phyloP scores from a whole-genome alignment of 2,329 filamentous ascomycete genomes.

The Exophiala viscosa region DNA sequence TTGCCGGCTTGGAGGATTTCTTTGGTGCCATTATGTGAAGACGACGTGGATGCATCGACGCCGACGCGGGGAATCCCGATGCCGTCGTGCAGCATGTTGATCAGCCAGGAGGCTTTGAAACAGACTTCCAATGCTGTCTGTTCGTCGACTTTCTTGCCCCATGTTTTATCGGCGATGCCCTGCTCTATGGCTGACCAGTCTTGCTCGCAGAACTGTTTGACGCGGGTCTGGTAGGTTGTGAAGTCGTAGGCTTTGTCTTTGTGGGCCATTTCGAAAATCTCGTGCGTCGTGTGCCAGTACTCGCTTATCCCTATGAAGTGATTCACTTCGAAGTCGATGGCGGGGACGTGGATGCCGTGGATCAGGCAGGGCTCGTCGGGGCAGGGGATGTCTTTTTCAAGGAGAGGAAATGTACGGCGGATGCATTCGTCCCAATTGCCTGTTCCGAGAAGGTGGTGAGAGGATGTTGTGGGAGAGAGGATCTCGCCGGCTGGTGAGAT shows the following conservation, averaged over 20 bases:
- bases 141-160: slow-evolving; percentile 68
- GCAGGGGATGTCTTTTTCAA: slow-evolving; percentile 86
- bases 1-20: slow-evolving; percentile 65
- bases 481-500: slow-evolving; percentile 68
- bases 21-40: slow-evolving; percentile 67
- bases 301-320: slow-evolving; percentile 97
- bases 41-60: slow-evolving; percentile 59
- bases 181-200: slow-evolving; percentile 74
- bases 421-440: slow-evolving; percentile 85
- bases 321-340: slow-evolving; percentile 95
- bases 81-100: slow-evolving; percentile 92
- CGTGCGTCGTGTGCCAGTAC: slow-evolving; percentile 98
- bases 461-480: slow-evolving; percentile 37
- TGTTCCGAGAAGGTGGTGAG: slow-evolving; percentile 64
- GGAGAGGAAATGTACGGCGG: slow-evolving; percentile 72
- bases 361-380: slow-evolving; percentile 79
- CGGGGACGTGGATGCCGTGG: slow-evolving; percentile 86
- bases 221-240: slow-evolving; percentile 78
- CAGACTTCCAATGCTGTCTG: slow-evolving; percentile 81
- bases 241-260: slow-evolving; percentile 83
- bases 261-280: slow-evolving; percentile 76
- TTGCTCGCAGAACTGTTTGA: slow-evolving; percentile 77
- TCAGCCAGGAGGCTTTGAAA: slow-evolving; percentile 97
- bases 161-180: slow-evolving; percentile 63
- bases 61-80: slow-evolving; percentile 88